Base-by-base conservation (phyloP, 257 asterid species). In the Solanum verrucosum region DNA sequence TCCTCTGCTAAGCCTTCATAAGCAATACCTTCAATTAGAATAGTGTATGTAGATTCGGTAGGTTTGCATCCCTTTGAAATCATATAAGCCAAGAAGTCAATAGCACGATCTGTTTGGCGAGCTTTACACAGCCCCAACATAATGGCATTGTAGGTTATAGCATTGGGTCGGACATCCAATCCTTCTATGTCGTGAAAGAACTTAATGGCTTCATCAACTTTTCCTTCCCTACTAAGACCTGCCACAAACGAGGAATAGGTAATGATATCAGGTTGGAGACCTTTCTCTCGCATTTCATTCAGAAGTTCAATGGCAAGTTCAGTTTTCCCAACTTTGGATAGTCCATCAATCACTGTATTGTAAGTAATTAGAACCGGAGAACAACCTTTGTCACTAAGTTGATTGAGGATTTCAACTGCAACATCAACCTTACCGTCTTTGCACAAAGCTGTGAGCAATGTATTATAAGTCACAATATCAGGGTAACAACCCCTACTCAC, bases 81-180 rank as follows among this genome's bases (percentile, higher is more conserved):
- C 99, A 96, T 95, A 84, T 49, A 87, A 44, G 84, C 94, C 91
- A 94, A 92, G 87, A 93, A 93, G 90, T 96, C 98, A 7, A 96
- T 95, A 1, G 99, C 99, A 23, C 93, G 98, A 86, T 89, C 95
- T 0, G 98, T 94, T 89, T 93, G 92, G 20, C 95, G 94, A 85
- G 91, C 96, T 92, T 95, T 96, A 63, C 99, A 96, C 38, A 96
- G 95, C 44, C 98, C 98, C 83, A 95, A 86, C 95, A 96, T 94
- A 86, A 96, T 84, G 3, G 96, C 84, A 84, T 96, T 96, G 89
- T 95, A 96, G 56, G 94, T 94, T 87, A 93, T 68, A 23, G 96
- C 95, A 87, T 93, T 94, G 3, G 98, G 94, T 89, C 92, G 91
- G 85, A 95, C 87, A 49, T 95, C 94, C 90, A 87, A 68, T 37